phyloP scores from a whole-genome alignment of 2,329 filamentous ascomycete genomes.

The Sodiomyces alkalinus region DNA sequence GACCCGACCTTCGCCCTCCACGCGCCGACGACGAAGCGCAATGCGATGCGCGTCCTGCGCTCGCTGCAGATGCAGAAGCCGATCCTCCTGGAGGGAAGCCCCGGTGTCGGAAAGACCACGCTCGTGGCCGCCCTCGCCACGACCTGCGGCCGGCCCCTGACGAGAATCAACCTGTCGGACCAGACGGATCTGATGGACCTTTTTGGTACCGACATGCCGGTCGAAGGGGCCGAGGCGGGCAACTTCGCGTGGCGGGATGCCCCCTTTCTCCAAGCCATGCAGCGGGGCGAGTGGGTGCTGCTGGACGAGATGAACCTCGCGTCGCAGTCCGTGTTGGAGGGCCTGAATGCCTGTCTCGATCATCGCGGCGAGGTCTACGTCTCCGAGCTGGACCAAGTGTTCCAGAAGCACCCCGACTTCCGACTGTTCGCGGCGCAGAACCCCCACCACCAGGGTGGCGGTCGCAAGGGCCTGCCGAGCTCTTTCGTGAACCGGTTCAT shows the following conservation, averaged over 20 bases:
- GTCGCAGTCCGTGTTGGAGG: constrained; percentile 91
- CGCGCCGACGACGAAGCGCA: constrained; percentile 77
- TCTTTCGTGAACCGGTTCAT: constrained; percentile 98
- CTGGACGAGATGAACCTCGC: constrained; percentile 98
- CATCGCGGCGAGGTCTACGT: constrained; percentile 94
- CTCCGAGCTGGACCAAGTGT: constrained; percentile 87
- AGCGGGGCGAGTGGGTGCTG: constrained; percentile 89
- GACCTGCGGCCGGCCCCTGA: constrained; percentile 67
- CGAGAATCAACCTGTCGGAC: constrained; percentile 91
- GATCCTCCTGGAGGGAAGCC: constrained; percentile 86
- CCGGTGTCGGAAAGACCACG: constrained; percentile 96
- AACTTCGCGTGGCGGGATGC: constrained; percentile 93
- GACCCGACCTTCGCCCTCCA: constrained; percentile 62
- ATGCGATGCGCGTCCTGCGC: constrained; percentile 79
- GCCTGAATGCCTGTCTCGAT: constrained; percentile 89
- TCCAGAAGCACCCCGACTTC: constrained; percentile 78
- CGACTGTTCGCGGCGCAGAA: constrained; percentile 96
- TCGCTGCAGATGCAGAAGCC: constrained; percentile 82
- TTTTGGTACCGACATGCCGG: constrained; percentile 90
- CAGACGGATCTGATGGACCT: constrained; percentile 96
- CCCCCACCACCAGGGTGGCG: constrained; percentile 91
- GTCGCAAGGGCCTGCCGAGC: constrained; percentile 81
- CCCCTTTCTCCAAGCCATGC: constrained; percentile 92
- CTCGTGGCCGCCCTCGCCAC: constrained; percentile 73
- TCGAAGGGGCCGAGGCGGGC: constrained; percentile 82